Percentiles rank a stretch among this genome's conserved stretches.
Conservation (phyloP, 2,329 filamentous ascomycete species). For the Pestalotiopsis sp. region DNA sequence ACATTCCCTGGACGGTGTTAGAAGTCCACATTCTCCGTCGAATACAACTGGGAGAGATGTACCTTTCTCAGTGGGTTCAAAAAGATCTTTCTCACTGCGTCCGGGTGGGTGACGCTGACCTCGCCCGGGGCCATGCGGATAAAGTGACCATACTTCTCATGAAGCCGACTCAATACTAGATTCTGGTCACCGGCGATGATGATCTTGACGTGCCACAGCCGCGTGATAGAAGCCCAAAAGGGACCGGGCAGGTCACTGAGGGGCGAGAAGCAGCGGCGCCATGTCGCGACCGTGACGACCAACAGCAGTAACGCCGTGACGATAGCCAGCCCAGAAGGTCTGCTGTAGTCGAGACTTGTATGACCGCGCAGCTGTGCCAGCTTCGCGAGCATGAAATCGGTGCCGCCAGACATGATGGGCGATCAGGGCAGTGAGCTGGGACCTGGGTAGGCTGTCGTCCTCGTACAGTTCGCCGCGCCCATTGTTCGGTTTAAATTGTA, state of each 20-base stretch:
- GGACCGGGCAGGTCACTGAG: conserved; percentile 4
- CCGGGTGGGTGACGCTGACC: conserved; percentile 41
- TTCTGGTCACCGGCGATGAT: conserved; percentile 1
- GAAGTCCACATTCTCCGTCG: conserved; percentile 26
- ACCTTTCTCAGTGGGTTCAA: conserved; percentile 35
- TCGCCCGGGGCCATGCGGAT: conserved; percentile 40
- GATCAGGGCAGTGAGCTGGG: neutral
- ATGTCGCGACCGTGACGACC: neutral
- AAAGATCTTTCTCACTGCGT: conserved; percentile 40
- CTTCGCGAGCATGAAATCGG: neutral
- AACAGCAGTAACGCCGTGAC: conserved; percentile 39
- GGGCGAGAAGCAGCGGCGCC: neutral
- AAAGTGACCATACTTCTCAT: conserved; percentile 27
- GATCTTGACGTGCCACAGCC: conserved; percentile 2
- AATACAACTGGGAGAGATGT: conserved; percentile 30
- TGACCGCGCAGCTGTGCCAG: neutral
- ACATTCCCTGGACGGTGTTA: conserved; percentile 25
- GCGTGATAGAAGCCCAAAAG: conserved; percentile 4
- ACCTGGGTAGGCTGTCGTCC: neutral
- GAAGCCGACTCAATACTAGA: neutral
- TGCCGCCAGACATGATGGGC: neutral
- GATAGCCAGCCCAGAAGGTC: neutral
- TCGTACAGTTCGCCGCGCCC: neutral
- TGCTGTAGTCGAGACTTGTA: neutral
- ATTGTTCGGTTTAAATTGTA: neutral